phyloP scores from a whole-genome alignment of 2,329 filamentous ascomycete species.

The Dothidotthia symphoricarpi region DNA sequence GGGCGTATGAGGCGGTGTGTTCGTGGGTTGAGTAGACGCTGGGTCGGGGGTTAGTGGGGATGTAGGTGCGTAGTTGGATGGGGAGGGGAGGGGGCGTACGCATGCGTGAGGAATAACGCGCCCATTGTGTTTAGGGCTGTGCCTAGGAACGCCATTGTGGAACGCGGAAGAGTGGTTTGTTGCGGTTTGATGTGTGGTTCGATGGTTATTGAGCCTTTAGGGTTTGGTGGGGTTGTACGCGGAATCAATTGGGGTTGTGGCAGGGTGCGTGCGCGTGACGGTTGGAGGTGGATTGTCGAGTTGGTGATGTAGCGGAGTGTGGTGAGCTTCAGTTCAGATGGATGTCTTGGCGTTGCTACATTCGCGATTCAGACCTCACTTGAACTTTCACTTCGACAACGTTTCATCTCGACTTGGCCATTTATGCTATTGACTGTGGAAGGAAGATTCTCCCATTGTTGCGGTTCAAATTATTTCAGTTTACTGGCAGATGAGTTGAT shows the following conservation, averaged over 20 bases:
- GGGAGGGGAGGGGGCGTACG: conserved; percentile 58
- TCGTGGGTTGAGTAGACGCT: conserved; percentile 98
- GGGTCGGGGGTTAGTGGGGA: conserved; percentile 17
- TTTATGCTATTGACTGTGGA: too few species aligned
- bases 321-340: conserved; percentile 1
- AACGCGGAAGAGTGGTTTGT: conserved; percentile 1
- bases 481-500: too few species aligned
- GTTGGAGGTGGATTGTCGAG: conserved; percentile 1
- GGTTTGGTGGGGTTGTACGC: too few species aligned
- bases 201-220: background rate
- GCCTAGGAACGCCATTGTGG: conserved; percentile 68
- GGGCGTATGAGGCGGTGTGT: conserved; percentile 69
- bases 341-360: too few species aligned
- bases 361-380: too few species aligned
- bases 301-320: conserved; percentile 8
- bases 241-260: too few species aligned
- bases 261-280: background rate
- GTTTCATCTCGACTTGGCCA: too few species aligned
- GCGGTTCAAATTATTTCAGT: too few species aligned
- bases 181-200: background rate
- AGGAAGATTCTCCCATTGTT: too few species aligned
- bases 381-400: too few species aligned
- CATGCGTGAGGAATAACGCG: conserved; percentile 76
- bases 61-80: conserved; percentile 9
- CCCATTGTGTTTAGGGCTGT: conserved; percentile 71